Percentiles rank a stretch among this genome's conserved stretches.
phyloP scores from a whole-genome alignment of 1,139 yeast genomes.

The Protomyces lactucae-debilis region DNA sequence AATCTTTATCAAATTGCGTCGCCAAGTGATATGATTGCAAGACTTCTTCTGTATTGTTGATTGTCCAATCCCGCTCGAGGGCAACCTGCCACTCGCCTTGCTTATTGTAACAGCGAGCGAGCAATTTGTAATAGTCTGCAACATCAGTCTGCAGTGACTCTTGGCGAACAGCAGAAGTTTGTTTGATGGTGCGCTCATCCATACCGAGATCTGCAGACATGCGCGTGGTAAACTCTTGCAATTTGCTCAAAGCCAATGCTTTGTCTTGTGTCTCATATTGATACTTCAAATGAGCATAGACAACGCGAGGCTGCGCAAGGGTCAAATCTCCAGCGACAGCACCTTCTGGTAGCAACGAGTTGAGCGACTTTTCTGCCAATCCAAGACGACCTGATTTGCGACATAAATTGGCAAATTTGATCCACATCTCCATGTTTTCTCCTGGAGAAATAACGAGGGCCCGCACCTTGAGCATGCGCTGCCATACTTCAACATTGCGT shows the following conservation, averaged over 20 bases:
- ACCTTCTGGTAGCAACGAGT: conserved; percentile 53
- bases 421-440: conserved; percentile 98
- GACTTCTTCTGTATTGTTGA: conserved; percentile 57
- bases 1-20: conserved; percentile 82
- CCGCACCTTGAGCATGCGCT: conserved; percentile 85
- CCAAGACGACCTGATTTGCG: conserved; percentile 90
- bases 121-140: conserved; percentile 74
- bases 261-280: conserved; percentile 96
- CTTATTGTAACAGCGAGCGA: conserved; percentile 91
- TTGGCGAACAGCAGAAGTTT: conserved; percentile 11
- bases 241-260: conserved; percentile 75
- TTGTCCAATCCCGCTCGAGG: conserved; percentile 70
- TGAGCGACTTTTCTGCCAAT: conserved; percentile 85
- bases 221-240: conserved; percentile 84
- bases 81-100: conserved; percentile 98
- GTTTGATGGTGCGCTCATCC: conserved; percentile 43
- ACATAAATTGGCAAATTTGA: conserved; percentile 92
- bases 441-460: conserved; percentile 91
- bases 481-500: conserved; percentile 97
- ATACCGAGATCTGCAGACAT: conserved; percentile 84
- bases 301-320: conserved; percentile 64
- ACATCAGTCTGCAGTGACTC: conserved; percentile 35
- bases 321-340: conserved; percentile 33
- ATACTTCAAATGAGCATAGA: conserved; percentile 90
- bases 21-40: conserved; percentile 89